Base-by-base conservation (phyloP, 768 basidiomycete species). In the Tylopilus sp. region DNA sequence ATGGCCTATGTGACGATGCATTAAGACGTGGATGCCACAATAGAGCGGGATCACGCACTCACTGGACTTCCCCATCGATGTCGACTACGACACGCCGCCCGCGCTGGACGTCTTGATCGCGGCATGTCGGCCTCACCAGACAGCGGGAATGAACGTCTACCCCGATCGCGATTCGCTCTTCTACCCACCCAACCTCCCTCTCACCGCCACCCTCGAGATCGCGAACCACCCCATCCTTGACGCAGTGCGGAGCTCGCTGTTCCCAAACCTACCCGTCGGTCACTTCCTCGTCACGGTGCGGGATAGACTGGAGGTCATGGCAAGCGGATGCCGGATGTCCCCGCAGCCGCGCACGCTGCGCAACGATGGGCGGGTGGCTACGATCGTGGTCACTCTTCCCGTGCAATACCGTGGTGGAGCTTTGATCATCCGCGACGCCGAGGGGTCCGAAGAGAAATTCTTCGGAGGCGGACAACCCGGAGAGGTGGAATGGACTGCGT, bases 141-240 rank as follows among this genome's bases (percentile, higher is more conserved):
- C 77, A 1, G 74, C 79, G 19, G 79, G 78, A 2, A 60, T 70
- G 38, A 78, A 81, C 57, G 74, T 72, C 25, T 84, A 81, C 61
- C 72, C 76, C 1, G 81, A 83, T 52, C 79, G 77, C 55, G 86
- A 88, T 58, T 82, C 86, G 0, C 75, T 88, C 21, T 84, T 83
- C 69, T 92, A 83, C 68, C 89, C 89, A 9, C 74, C 82, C 9
- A 84, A 78, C 48, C 82, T 89, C 43, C 86, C 88, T 17, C 71
- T 90, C 52, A 89, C 86, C 0, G 75, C 85, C 24, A 86, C 89
- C 0, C 80, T 92, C 59, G 89, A 92, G 60, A 78, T 92, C 56
- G 79, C 88, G 19, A 89, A 86, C 66, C 87, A 89, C 63, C 89
- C 89, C 4, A 84, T 92, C 64, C 80, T 92, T 55, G 89, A 89